Base-by-base conservation (phyloP, 2,329 filamentous ascomycete genomes). In the Albophoma yamanashiensis region DNA sequence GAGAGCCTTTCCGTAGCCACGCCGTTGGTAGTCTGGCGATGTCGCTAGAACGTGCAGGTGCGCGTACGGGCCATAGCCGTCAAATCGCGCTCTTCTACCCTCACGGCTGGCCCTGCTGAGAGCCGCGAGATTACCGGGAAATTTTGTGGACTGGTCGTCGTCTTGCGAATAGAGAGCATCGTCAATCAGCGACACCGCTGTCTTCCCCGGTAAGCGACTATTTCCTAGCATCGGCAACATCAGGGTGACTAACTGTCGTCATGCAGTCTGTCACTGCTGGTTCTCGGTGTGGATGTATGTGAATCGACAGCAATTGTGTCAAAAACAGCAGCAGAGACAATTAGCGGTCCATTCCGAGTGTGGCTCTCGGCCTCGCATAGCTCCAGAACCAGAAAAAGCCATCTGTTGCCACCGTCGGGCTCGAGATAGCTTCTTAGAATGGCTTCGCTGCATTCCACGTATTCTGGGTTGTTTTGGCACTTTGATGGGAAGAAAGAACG, bases 291-390 rank as follows among this genome's bases (percentile, higher is more conserved):
- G 17, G 34, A 20, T 40, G 55, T 43, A 12, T 17, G 17, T 20
- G 57, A 31, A 12, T 55, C 50, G 39, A 45, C 42, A n/a, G 40
- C 43, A 7, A 42, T 34, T 34, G 52, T 62, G 40, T 66, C 65
- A 62, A 64, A 66, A 39, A 62, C 62, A 6, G 60, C 58, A 9
- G 59, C 62, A 14, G 63, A 58, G 4, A 63, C 62, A 39, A 63
- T 50, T 11, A 57, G 58, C 25, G 57, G 60, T 14, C 56, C 53
- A 7, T 52, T 17, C n/a, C 7, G 27, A 36, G 15, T 25, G 15
- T 45, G 38, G 31, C 53, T 22, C 36, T 61, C 55, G n/a, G 40
- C 38, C 6, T 36, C 55, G 4, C 58, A 60, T 9, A 62, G 53
- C 59, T 64, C 64, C 27, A 57, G 58, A 1, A 65, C 62, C 31